Evolutionary conservation across 139 green algal species (phyloP), one percentile per base, ranked within the genome.

Genomic region (Pleodorina starrii): DNA sequence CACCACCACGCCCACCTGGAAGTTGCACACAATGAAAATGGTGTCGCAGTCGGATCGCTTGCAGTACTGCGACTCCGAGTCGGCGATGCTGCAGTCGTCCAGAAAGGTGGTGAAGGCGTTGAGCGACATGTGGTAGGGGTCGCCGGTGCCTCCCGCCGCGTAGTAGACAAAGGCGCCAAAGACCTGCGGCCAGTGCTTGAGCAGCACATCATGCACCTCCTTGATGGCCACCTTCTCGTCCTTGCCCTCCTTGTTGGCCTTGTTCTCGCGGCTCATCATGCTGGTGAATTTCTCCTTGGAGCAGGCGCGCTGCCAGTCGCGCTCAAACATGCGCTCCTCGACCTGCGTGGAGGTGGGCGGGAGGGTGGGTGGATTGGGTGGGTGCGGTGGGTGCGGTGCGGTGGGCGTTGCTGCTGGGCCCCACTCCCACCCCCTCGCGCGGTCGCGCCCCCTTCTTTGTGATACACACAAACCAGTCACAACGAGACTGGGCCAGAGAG

Each of bases 11-110:
- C 76, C 3, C 76, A 84, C 79, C 54, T 96, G 91, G 86, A 96
- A 97, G 91, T 97, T 97, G 91, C 93, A 94, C 2, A 97, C 93
- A 63, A 97, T 97, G 93, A 97, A 97, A 50, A 97, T 92, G 35
- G 95, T 97, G 93, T 97, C 95, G 89, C 94, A 96, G 89, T 97
- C 95, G 25, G 90, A 95, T 36, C 95, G 92, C 94, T 97, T 97
- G 89, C 94, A 90, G 54, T 90, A 93, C 66, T 93, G 90, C 23
- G 81, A 93, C 60, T 97, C 95, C 9, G 85, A 44, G 90, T 97
- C 95, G 6, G 93, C 90, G 85, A 97, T 95, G n/a, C 84, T 71
- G 84, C 92, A 95, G 32, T 96, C 94, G 69, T 97, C 95, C 43
- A 96, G 91, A 68, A 96, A 93, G n/a, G 79, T 74, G 36, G 93